phyloP scores from a whole-genome alignment of 2,329 filamentous ascomycete genomes.

The Pseudohalonectria lignicola region DNA sequence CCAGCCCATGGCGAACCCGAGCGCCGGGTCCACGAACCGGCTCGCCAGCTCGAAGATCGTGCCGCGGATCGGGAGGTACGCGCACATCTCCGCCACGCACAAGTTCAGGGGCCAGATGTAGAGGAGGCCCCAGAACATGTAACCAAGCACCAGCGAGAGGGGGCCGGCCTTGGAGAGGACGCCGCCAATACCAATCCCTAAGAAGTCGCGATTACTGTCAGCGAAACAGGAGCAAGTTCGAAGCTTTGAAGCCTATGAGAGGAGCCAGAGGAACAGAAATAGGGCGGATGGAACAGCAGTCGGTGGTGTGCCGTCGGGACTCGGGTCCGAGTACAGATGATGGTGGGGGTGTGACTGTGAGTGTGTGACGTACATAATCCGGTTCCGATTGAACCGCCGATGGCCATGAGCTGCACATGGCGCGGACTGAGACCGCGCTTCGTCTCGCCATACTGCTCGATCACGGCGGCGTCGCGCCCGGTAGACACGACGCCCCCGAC shows the following conservation, averaged over 20 bases:
- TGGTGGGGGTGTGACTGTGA: neutral
- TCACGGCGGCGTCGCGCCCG: neutral
- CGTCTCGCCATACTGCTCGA: constrained; percentile 7
- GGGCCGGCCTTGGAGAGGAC: constrained; percentile 29
- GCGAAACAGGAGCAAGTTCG: neutral
- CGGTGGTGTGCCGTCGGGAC: too few species aligned
- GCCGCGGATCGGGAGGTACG: constrained; percentile 41
- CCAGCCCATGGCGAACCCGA: constrained; percentile 45
- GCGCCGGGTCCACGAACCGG: constrained; percentile 43
- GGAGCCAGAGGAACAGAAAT: too few species aligned
- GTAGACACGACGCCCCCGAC: neutral
- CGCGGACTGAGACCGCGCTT: constrained; percentile 19
- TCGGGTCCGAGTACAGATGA: too few species aligned
- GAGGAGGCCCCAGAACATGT: constrained; percentile 29
- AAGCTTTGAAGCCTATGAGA: too few species aligned
- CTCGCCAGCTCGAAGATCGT: constrained; percentile 43
- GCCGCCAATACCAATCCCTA: constrained; percentile 28
- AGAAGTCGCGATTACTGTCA: neutral
- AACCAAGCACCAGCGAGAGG: constrained; percentile 30
- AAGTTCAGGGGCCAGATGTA: constrained; percentile 31
- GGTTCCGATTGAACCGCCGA: constrained; percentile 33
- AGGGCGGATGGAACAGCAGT: too few species aligned
- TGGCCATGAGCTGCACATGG: constrained; percentile 38
- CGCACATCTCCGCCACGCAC: constrained; percentile 45
- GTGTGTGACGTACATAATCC: constrained; percentile 22